Evolutionary conservation across 805 yeast genomes (phyloP), one percentile per base, ranked within the genome.

Genomic region (Monosporozyma yasuniensis): DNA sequence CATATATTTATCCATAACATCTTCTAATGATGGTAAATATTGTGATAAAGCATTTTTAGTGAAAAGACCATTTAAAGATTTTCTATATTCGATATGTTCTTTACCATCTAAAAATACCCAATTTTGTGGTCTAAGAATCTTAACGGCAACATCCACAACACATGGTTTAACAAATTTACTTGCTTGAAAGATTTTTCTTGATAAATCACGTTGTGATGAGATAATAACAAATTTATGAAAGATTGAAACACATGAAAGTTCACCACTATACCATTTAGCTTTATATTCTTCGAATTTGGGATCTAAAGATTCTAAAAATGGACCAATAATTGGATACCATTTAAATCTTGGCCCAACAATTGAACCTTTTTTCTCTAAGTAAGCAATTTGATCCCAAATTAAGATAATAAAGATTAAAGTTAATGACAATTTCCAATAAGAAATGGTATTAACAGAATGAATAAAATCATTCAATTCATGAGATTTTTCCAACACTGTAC

Each of bases 51-150:
- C 97, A 56, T 78, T 75, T 55, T 80, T 80, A 14, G 96, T 84
- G 71, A 93, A 93, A 52, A 93, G 74, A 6, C 95, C 95, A 66
- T 93, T 91, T 64, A 93, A 74, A 12, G 93, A 82, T 67, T 81
- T 82, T 71, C 99, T 83, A 72, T 91, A 93, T 69, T 93, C 99
- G 51, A 82, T 80, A 62, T 93, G 99, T 32, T 83, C 95, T 71
- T 89, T 89, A 59, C 99, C 99, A 64, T 93, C 99, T 61, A 89
- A 71, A 68, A 93, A 93, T 35, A 93, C 99, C 99, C 99, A 93
- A 74, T 91, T 93, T 44, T 91, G 76, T 44, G 98, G 97, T 70
- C 98, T 81, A 62, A 93, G 74, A 57, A 93, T 87, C 71, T 93
- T 93, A 55, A 83, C 76, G 19, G 99, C 99, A 49, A 89, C 98